Base-by-base conservation (phyloP, 1,284 basidiomycete genomes). In the Melampsora abietis-canadensis region DNA sequence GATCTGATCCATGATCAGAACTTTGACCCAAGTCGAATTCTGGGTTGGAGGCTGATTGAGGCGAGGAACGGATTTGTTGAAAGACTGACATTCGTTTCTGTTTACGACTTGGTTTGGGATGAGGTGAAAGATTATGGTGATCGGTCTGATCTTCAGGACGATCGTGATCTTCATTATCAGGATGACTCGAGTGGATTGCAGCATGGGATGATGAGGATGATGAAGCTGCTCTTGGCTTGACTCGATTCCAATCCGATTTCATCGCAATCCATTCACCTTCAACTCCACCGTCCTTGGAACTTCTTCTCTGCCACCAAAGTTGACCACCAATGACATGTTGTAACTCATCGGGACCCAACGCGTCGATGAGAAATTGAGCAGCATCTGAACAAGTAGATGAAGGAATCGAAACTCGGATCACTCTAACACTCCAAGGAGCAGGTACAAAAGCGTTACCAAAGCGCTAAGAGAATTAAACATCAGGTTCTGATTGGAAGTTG, bases 241-340 rank as follows among this genome's bases (percentile, higher is more conserved):
- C n/a, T 10, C 24, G 51, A 54, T 54, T 27, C 51, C 51, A 44
- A 46, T 74, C 51, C 2, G 77, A 69, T 34, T 78, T 78, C 78
- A 80, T 84, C 37, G 88, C 89, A 66, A 97, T 90, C 94, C 94
- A 97, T 82, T 98, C 92, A 1, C 87, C 92, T 78, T 92, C 88
- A 14, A 94, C 85, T 21, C 91, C 92, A 65, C 54, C 85, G 46
- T 88, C 92, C 80, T 84, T 84, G 76, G 87, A 82, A n/a, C 89
- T 88, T 46, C 92, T 88, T 21, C 93, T 90, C 81, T 94, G 94
- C 95, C 94, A 98, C 94, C 95, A 98, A 80, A 93, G 93, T 7
- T 88, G 88, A 1, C 94, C 95, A 19, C 94, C 94, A 1, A 94
- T 88, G 31, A 94, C 81, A 69, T 86, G 86, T 77, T 87, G 87